Conservation (phyloP, 2,329 filamentous ascomycete genomes). For the Blumeria graminis region DNA sequence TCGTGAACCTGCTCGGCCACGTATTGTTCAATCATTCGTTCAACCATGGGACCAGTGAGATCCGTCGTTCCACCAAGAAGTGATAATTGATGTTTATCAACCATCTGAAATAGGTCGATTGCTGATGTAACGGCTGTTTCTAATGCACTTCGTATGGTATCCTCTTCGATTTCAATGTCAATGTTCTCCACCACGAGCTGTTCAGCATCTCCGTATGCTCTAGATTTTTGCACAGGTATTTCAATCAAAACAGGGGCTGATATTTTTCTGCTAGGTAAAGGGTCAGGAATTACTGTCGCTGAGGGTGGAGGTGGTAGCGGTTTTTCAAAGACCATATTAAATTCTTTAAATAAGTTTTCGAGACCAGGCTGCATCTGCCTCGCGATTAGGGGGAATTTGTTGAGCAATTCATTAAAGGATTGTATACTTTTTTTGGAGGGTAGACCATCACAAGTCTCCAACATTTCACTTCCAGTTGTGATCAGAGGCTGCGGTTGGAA, state of each 20-base stretch:
- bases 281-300: slow-evolving; percentile 32
- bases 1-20: slow-evolving; percentile 83
- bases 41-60: slow-evolving; percentile 73
- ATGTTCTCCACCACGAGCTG: slow-evolving; percentile 29
- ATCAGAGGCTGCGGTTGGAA: slow-evolving; percentile 7
- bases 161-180: slow-evolving; percentile 73
- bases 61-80: slow-evolving; percentile 81
- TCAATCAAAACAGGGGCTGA: slow-evolving; percentile 28
- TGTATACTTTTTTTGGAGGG: slow-evolving; percentile 74
- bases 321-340: slow-evolving; percentile 63
- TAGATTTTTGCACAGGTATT: slow-evolving; percentile 13
- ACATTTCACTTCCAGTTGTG: slow-evolving; percentile 5
- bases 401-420: slow-evolving; percentile 71
- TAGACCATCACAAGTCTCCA: slow-evolving; percentile 12
- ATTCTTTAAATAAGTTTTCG: slow-evolving; percentile 75
- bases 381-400: slow-evolving; percentile 84
- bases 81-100: slow-evolving; percentile 88
- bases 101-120: slow-evolving; percentile 85
- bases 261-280: slow-evolving; percentile 30
- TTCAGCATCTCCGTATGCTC: slow-evolving; percentile 17
- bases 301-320: slow-evolving; percentile 55
- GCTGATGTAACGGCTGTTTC: slow-evolving; percentile 83
- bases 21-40: slow-evolving; percentile 85
- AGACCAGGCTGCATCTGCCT: slow-evolving; percentile 86
- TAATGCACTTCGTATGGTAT: slow-evolving; percentile 65